These are phyloP conservation scores for Adansonia rubrostipa DNA, from an alignment of 441 rosid genomes.

Conservation along the genomic window DNA sequence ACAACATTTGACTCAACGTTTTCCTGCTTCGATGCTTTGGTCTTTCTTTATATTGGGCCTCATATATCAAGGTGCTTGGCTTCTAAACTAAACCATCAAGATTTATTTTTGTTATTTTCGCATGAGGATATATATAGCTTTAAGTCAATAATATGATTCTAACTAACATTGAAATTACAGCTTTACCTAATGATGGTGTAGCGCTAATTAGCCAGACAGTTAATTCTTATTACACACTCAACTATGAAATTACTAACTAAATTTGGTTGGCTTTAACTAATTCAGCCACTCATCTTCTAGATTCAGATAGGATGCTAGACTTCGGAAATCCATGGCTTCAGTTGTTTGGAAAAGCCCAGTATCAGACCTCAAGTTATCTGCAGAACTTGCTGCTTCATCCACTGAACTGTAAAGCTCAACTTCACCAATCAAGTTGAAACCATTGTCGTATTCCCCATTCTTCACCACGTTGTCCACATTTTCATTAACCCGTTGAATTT, in stretches of 20 bases:
- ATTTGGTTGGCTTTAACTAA: neutral
- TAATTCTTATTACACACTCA: neutral
- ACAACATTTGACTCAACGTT: no score
- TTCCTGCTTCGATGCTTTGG: no score
- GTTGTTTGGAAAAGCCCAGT: no score
- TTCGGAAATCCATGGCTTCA: constrained; percentile 19
- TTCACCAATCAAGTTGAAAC: neutral
- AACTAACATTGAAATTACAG: neutral
- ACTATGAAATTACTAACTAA: neutral
- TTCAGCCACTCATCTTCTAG: constrained; percentile 20
- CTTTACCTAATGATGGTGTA: neutral
- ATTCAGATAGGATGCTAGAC: constrained; percentile 2
- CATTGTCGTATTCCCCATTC: neutral
- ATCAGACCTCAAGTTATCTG: neutral
- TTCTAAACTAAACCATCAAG: no score
- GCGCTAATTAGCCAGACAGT: neutral
- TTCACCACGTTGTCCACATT: neutral
- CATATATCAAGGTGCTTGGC: no score
- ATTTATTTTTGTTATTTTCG: no score
- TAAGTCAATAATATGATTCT: no score
- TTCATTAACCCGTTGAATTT: neutral
- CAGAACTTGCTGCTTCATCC: neutral
- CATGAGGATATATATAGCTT: no score
- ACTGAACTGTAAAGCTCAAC: neutral
- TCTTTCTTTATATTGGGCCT: no score